Evolutionary conservation across 2,329 filamentous ascomycete genomes (phyloP).

Genomic region (Aspergillus costaricaensis): DNA sequence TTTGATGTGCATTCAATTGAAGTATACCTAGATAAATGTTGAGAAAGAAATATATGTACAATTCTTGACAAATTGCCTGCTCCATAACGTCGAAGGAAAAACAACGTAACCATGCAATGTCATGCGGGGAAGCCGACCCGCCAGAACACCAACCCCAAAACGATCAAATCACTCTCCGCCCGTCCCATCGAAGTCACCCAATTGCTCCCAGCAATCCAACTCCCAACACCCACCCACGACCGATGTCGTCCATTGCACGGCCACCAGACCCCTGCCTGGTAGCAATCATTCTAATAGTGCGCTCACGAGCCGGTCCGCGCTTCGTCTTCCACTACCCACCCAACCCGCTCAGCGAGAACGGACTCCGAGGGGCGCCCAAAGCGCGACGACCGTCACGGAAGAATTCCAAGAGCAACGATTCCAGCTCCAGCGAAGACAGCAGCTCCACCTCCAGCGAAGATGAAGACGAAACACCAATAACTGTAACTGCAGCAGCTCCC

Average conservation of each 20-base stretch:
- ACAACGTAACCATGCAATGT: background rate
- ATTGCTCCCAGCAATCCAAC: constrained; percentile 15
- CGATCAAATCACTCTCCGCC: constrained; percentile 1
- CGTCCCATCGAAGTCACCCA: background rate
- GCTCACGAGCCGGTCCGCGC: constrained; percentile 74
- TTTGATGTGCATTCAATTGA: background rate
- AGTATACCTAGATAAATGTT: too few species aligned
- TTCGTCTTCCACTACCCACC: constrained; percentile 89
- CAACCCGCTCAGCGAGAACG: constrained; percentile 47
- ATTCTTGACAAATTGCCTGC: background rate
- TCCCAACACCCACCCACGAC: constrained; percentile 5
- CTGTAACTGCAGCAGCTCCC: too few species aligned
- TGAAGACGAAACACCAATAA: constrained; percentile 31
- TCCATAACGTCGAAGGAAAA: background rate
- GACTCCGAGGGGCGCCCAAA: constrained; percentile 37
- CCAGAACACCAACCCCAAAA: constrained; percentile 5
- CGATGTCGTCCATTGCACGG: constrained; percentile 50
- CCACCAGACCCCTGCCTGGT: constrained; percentile 61
- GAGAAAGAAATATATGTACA: background rate
- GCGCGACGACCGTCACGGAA: constrained; percentile 37
- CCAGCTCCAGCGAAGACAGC: constrained; percentile 42
- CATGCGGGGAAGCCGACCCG: constrained; percentile 23
- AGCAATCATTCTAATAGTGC: constrained; percentile 72
- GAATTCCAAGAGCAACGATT: constrained; percentile 40
- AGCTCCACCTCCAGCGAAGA: constrained; percentile 44